Percentiles rank a stretch among this genome's conserved stretches.
Conservation (phyloP, 108 stramenopile genomes). For the Cyclotella sp. region DNA sequence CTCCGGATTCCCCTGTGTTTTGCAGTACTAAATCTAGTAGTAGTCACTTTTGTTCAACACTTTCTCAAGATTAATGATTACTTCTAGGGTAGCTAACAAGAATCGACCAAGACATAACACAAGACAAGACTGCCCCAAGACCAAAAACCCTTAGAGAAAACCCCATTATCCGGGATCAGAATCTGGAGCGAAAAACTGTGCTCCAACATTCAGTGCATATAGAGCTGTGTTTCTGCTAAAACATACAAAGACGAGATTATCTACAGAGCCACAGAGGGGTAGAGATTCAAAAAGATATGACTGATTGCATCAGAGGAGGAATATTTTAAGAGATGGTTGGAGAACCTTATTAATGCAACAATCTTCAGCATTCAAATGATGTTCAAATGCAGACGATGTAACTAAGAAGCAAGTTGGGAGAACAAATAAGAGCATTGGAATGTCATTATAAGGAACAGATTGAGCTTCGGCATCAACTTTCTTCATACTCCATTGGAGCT, state of each 20-base stretch:
- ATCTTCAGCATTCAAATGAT: slow-evolving; percentile 22
- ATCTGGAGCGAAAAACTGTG: too few relatives aligned
- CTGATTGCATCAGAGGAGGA: slow-evolving; percentile 37
- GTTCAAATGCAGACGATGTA: slow-evolving; percentile 24
- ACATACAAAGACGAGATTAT: slow-evolving; percentile 9
- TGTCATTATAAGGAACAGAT: slow-evolving; percentile 45
- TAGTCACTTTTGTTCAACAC: too few relatives aligned
- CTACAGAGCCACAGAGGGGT: slow-evolving; percentile 23
- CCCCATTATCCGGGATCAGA: too few relatives aligned
- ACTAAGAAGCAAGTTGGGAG: slow-evolving; percentile 19
- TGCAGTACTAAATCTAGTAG: too few relatives aligned
- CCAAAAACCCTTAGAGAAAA: too few relatives aligned
- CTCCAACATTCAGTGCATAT: slow-evolving; percentile 48
- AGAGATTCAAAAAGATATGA: slow-evolving; percentile 37
- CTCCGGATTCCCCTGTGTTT: too few relatives aligned
- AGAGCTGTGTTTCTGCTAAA: slow-evolving; percentile 38
- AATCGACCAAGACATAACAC: too few relatives aligned
- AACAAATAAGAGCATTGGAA: slow-evolving; percentile 42
- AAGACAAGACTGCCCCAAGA: too few relatives aligned
- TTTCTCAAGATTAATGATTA: too few relatives aligned
- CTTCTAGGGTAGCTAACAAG: too few relatives aligned
- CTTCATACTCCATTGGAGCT: slow-evolving; percentile 35
- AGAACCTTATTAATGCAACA: slow-evolving; percentile 26
- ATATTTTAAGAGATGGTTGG: slow-evolving; percentile 36
- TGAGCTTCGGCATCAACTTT: slow-evolving; percentile 31